Base-by-base conservation (phyloP, 768 basidiomycete genomes). In the Polyporus arcularius region DNA sequence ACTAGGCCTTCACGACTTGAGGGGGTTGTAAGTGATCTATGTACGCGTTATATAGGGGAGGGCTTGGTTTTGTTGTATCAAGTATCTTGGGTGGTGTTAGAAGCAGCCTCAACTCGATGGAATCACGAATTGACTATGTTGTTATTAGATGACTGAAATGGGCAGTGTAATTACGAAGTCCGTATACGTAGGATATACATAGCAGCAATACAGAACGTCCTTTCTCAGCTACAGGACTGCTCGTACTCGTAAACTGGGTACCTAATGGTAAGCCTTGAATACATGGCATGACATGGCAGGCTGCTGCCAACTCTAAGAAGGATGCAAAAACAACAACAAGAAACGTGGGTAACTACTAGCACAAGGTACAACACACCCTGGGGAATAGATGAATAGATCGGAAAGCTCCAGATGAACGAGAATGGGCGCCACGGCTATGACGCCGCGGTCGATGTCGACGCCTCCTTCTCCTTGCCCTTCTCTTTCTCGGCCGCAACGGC, bases 401-500 rank as follows among this genome's bases (percentile, higher is more conserved):
- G 12, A 26, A 40, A 31, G 45, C 40, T 32, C 18, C 47, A 39
- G 10, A 15, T 32, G 15, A 18, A 26, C 32, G 16, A 15, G 14
- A 30, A 14, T 41, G 46, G 43, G 48, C 35, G 47, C 30, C 7
- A 38, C 47, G 48, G 58, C 53, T 48, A 54, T 15, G 40, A 55
- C 32, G 61, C 16, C 30, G 61, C 42, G 2, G 56, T 21, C 39
- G 59, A 51, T 12, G 53, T 30, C 18, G 47, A 35, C 2, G 45
- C 54, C 45, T 75, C 78, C 67, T 65, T 73, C 16, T 70, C 78
- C 56, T 76, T 77, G 31, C 71, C 77, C 58, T 77, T 78, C 41
- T 75, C 78, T 57, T 65, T 66, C 60, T 72, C 71, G 18, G 69
- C 68, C 4, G 56, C 64, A 8, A 62, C 50, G 6, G 68, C 68